Percentiles rank a stretch among this genome's conserved stretches.
phyloP scores from a whole-genome alignment of 176 grass and related monocot genomes.

The Lolium multiflorum region DNA sequence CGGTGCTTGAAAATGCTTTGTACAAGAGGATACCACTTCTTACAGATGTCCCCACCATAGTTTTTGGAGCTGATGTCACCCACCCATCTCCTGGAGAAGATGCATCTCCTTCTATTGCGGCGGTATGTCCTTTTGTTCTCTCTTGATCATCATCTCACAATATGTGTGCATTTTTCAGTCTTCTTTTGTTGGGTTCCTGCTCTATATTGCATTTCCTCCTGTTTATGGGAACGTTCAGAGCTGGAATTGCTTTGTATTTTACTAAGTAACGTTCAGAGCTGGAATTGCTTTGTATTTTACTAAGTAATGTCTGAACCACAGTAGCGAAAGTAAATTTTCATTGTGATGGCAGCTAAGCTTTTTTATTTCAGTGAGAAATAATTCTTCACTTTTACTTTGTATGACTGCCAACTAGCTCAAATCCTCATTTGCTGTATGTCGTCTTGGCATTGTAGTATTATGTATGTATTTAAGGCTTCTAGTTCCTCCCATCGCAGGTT shows the following conservation, averaged over 20 bases:
- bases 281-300: background rate
- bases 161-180: background rate
- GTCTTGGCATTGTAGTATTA: background rate
- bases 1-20: conserved; percentile 68
- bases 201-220: background rate
- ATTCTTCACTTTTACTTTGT: background rate
- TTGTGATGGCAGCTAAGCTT: background rate
- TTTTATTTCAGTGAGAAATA: background rate
- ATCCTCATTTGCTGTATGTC: background rate
- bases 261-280: background rate
- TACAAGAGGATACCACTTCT: conserved; percentile 53
- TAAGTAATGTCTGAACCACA: background rate
- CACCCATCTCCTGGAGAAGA: conserved; percentile 76
- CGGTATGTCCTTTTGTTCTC: conserved; percentile 38
- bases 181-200: background rate
- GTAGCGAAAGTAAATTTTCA: background rate
- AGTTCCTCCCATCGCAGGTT: conserved; percentile 47
- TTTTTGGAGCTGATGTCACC: conserved; percentile 87
- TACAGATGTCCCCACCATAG: conserved; percentile 68
- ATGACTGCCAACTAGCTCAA: background rate
- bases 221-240: background rate
- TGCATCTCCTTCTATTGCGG: conserved; percentile 72
- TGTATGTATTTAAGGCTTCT: conserved; percentile 1
- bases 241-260: background rate
- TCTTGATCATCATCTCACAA: background rate